These are phyloP conservation scores for Fonsecaea erecta DNA, from an alignment of 2,329 filamentous ascomycete species.

Conservation along the genomic window DNA sequence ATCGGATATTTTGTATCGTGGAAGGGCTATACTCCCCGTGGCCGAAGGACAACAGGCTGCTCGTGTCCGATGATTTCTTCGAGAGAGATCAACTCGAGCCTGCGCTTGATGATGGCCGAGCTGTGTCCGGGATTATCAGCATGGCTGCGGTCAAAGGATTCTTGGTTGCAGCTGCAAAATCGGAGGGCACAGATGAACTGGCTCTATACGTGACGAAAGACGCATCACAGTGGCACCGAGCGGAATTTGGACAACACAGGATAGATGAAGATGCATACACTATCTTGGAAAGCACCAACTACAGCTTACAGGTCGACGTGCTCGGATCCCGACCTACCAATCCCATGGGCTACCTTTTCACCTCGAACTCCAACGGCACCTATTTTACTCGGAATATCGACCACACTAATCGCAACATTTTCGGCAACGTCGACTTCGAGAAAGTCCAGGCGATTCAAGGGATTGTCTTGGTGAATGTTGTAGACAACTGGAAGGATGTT, in stretches of 20 bases:
- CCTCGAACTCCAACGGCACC: constrained; percentile 95
- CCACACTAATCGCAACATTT: constrained; percentile 81
- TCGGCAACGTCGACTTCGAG: constrained; percentile 89
- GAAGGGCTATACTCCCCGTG: constrained; percentile 72
- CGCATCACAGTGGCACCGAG: constrained; percentile 83
- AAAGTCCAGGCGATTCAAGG: constrained; percentile 91
- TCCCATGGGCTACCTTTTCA: constrained; percentile 86
- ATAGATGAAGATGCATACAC: constrained; percentile 87
- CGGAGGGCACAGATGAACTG: constrained; percentile 83
- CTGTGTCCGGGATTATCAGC: constrained; percentile 79
- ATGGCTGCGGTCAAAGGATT: constrained; percentile 85
- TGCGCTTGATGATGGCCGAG: constrained; percentile 72
- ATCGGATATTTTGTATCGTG: constrained; percentile 80
- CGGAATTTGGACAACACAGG: constrained; percentile 85
- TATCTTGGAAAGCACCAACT: constrained; percentile 92
- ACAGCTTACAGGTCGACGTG: constrained; percentile 96
- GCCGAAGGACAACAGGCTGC: constrained; percentile 74
- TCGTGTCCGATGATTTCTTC: constrained; percentile 86
- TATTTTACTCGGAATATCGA: constrained; percentile 92
- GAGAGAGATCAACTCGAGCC: constrained; percentile 68
- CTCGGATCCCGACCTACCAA: constrained; percentile 69
- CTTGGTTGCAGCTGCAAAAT: constrained; percentile 79
- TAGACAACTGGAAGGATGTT: constrained; percentile 82
- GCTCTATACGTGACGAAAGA: constrained; percentile 89
- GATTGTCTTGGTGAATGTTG: constrained; percentile 85